These are phyloP conservation scores for Pestalotiopsis sp. DNA, from an alignment of 2,329 filamentous ascomycete species.

Conservation along the genomic window DNA sequence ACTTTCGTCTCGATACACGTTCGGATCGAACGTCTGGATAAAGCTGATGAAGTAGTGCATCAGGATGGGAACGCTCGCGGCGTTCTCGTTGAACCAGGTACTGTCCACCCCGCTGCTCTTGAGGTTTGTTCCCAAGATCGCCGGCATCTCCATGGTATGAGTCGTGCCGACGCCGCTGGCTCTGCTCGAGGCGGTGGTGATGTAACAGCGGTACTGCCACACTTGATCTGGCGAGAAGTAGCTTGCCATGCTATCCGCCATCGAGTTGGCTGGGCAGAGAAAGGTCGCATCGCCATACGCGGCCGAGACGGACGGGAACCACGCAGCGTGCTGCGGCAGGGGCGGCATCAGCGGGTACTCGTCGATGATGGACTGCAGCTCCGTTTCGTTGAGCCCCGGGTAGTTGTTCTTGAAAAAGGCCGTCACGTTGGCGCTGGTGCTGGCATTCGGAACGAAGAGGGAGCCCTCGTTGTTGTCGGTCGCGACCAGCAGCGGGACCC, in stretches of 20 bases:
- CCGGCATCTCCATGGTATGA: constrained; percentile 66
- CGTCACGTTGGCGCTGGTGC: constrained; percentile 45
- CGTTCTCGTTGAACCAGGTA: constrained; percentile 9
- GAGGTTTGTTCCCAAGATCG: constrained; percentile 58
- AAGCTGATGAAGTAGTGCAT: constrained; percentile 23
- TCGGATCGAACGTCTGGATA: constrained; percentile 17
- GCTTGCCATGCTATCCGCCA: constrained; percentile 49
- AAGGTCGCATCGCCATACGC: constrained; percentile 53
- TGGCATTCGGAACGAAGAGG: constrained; percentile 49
- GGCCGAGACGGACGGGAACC: constrained; percentile 35
- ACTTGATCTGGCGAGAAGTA: constrained; percentile 38
- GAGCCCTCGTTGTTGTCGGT: constrained; percentile 66
- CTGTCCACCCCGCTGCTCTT: background rate
- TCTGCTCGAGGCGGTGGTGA: constrained; percentile 56
- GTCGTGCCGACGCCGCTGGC: constrained; percentile 59
- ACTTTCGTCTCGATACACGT: constrained; percentile 11
- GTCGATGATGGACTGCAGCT: constrained; percentile 49
- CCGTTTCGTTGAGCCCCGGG: constrained; percentile 48
- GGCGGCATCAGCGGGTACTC: constrained; percentile 40
- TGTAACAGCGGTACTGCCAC: constrained; percentile 71
- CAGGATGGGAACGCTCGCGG: constrained; percentile 10
- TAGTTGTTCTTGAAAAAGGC: constrained; percentile 42
- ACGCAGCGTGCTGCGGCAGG: constrained; percentile 41
- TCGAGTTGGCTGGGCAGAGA: constrained; percentile 52
- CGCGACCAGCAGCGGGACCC: constrained; percentile 53